A percentile compares a stretch with the other conserved stretches of the same genome.
Evolutionary conservation across 2,329 filamentous ascomycete genomes (phyloP).

Genomic region (Fusarium coffeatum): DNA sequence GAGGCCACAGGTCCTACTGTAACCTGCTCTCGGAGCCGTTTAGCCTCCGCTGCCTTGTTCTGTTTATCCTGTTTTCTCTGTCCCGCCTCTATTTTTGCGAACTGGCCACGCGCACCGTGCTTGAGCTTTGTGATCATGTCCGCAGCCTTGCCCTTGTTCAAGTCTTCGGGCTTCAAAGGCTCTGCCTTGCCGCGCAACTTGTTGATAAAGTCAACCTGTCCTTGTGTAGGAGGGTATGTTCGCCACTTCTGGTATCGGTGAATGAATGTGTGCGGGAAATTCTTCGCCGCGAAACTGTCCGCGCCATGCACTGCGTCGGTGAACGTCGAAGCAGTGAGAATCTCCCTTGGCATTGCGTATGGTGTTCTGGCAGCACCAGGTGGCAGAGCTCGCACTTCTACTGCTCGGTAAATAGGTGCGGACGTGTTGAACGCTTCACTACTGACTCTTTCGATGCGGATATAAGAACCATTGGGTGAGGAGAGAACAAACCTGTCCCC

Average conservation of each 20-base stretch:
- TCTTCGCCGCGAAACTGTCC: slow-evolving; percentile 79
- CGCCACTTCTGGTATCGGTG: slow-evolving; percentile 77
- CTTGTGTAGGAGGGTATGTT: slow-evolving; percentile 68
- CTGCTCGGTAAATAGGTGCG: slow-evolving; percentile 55
- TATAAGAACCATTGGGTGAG: slow-evolving; percentile 70
- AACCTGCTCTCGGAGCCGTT: slow-evolving; percentile 63
- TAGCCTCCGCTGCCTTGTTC: slow-evolving; percentile 52
- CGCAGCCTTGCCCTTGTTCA: slow-evolving; percentile 83
- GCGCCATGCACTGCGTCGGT: slow-evolving; percentile 83
- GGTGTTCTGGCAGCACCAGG: slow-evolving; percentile 62
- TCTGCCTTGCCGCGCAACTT: slow-evolving; percentile 67
- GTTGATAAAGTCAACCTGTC: slow-evolving; percentile 77
- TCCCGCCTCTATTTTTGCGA: slow-evolving; percentile 62
- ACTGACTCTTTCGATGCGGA: slow-evolving; percentile 61
- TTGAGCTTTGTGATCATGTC: slow-evolving; percentile 95
- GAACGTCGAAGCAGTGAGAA: slow-evolving; percentile 75
- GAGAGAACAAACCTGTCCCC: slow-evolving; percentile 77
- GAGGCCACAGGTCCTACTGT: slow-evolving; percentile 62
- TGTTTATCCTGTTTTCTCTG: slow-evolving; percentile 62
- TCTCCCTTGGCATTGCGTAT: slow-evolving; percentile 74
- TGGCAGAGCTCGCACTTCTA: slow-evolving; percentile 63
- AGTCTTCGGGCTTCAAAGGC: slow-evolving; percentile 62
- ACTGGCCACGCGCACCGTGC: slow-evolving; percentile 79
- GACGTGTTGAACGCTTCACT: slow-evolving; percentile 38
- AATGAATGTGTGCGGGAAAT: slow-evolving; percentile 76